Base-by-base conservation (phyloP, 129 eudicot species). In the Smallanthus sonchifolius region DNA sequence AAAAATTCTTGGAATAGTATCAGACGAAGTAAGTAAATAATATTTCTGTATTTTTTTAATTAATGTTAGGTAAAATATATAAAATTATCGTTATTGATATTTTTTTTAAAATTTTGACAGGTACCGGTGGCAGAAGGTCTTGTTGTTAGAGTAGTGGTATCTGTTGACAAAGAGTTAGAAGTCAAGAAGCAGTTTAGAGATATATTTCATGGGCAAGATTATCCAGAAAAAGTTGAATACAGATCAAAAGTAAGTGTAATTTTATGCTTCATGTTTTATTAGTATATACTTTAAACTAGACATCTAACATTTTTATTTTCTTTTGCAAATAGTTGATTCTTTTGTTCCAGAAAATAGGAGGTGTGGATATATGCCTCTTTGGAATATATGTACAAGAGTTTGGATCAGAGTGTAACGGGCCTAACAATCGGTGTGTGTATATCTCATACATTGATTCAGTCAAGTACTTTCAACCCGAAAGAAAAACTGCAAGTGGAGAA, bases 311-410 rank as follows among this genome's bases (percentile, higher is more conserved):
- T 35, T 19, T 66, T 6, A 13, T 34, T 66, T 13, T 73, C 56
- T 61, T 74, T 69, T 72, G 68, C 61, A 74, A 65, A 28, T 68
- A 92, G 97, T 86, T 83, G 68, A 87, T 92, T n/a, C 78, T 86
- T 37, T 69, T 92, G 77, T 92, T 92, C 75, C 97, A 92, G 80
- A 85, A 62, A 77, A 70, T 82, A 75, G 89, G 75, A 77, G 96
- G 96, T 39, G 87, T 89, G 49, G 97, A 92, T 73, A 82, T 92
- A 28, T 92, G 97, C 69, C 82, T 92, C 4, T 92, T 92, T 69
- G 87, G 81, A 49, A 87, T 92, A 93, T 87, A 86, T 45, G 93
- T 89, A 20, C 97, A 92, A 81, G 96, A 92, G 86, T 92, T 66
- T 76, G 97, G 97, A 66, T 87, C 96, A 73, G 89, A 87, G 69